Percentiles rank a stretch among this genome's conserved stretches.
phyloP scores from a whole-genome alignment of 2,329 filamentous ascomycete species.

The Metarhizium guizhouense region DNA sequence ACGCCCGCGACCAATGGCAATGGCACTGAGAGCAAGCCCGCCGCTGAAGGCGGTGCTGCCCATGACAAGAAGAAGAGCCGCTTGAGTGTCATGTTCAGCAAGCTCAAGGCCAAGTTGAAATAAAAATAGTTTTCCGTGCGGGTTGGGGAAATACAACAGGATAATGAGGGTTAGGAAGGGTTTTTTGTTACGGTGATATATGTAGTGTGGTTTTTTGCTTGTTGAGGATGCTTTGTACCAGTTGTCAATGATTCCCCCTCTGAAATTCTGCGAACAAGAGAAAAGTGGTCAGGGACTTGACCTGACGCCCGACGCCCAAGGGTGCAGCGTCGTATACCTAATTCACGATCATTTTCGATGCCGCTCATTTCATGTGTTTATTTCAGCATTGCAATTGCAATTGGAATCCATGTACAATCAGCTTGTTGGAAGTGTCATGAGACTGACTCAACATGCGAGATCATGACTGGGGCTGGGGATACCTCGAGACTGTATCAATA shows the following conservation, averaged over 20 bases:
- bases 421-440: conserved; percentile 6
- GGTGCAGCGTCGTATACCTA: conserved; percentile 20
- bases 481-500: neutral
- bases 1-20: conserved; percentile 1
- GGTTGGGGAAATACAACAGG: conserved; percentile 12
- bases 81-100: conserved; percentile 52
- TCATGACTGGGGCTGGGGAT: conserved; percentile 3
- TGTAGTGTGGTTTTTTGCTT: conserved; percentile 20
- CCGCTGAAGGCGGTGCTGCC: conserved; percentile 18
- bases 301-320: conserved; percentile 17
- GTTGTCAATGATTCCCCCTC: conserved; percentile 30
- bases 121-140: conserved; percentile 12
- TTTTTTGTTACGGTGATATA: conserved; percentile 10
- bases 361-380: conserved; percentile 4
- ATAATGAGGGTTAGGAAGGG: conserved; percentile 6
- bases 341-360: conserved; percentile 20
- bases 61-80: conserved; percentile 62
- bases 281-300: conserved; percentile 12
- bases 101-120: conserved; percentile 40
- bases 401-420: conserved; percentile 10
- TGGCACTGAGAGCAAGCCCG: conserved; percentile 1
- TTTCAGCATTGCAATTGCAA: conserved; percentile 6
- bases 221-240: conserved; percentile 25
- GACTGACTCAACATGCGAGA: conserved; percentile 2
- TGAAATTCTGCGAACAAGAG: conserved; percentile 17